Conservation (phyloP, 179 eudicot species). For the Spinacia oleracea region DNA sequence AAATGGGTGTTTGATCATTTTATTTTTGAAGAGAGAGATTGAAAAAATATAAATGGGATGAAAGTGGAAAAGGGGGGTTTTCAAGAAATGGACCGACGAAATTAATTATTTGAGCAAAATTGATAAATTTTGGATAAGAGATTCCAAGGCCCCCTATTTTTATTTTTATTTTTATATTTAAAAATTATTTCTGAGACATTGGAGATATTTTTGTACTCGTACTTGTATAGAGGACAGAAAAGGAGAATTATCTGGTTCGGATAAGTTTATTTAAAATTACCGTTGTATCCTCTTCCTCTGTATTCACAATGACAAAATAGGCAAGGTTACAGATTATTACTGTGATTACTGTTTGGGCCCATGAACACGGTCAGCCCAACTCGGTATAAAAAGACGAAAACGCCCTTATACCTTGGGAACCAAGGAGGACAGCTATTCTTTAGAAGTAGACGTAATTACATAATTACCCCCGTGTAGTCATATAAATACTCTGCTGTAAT, state of each 20-base stretch:
- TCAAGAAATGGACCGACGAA: conserved; percentile 16
- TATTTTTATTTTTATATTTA: background rate
- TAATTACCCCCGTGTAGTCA: too few relatives aligned
- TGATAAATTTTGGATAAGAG: conserved; percentile 38
- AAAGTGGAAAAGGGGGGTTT: background rate
- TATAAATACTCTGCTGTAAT: too few relatives aligned
- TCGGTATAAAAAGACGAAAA: too few relatives aligned
- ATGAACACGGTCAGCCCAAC: too few relatives aligned
- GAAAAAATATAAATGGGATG: background rate
- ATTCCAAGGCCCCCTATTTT: conserved; percentile 9
- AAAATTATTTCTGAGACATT: too few relatives aligned
- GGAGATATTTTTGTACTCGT: conserved; percentile 12
- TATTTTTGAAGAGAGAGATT: background rate
- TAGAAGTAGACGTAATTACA: too few relatives aligned
- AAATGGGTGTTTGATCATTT: conserved; percentile 5
- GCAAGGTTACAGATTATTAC: too few relatives aligned
- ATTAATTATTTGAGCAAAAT: conserved; percentile 3
- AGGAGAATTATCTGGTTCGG: background rate
- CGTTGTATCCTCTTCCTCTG: background rate
- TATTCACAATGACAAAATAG: background rate
- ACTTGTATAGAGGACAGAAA: background rate
- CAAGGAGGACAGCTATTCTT: too few relatives aligned
- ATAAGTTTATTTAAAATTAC: background rate
- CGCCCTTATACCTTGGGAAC: too few relatives aligned
- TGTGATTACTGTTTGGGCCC: too few relatives aligned